phyloP scores from a whole-genome alignment of 1,139 yeast genomes.

The Pichia sp. region DNA sequence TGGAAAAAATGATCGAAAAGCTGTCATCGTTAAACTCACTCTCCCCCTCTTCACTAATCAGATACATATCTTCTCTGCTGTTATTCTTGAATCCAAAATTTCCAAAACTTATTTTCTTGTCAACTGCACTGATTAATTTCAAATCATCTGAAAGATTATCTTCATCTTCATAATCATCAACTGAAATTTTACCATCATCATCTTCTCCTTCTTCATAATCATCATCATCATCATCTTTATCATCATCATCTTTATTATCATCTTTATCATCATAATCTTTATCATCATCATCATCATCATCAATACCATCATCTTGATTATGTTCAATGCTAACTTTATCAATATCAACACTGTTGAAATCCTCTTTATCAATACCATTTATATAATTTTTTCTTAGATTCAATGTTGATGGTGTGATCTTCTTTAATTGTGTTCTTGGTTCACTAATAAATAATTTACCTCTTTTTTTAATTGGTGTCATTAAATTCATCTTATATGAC shows the following conservation, averaged over 20 bases:
- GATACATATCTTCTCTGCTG: constrained; percentile 1
- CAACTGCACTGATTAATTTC: constrained; percentile 1
- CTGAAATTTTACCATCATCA: neutral
- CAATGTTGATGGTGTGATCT: constrained; percentile 19
- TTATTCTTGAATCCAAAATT: neutral
- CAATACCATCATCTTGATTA: neutral
- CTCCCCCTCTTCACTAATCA: constrained; percentile 17
- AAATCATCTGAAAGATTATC: neutral
- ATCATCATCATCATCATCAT: neutral
- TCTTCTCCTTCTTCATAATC: neutral
- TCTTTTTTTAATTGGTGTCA: constrained; percentile 20
- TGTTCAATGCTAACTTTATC: neutral
- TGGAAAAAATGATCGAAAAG: constrained; percentile 5
- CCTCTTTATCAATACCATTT: neutral
- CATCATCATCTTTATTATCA: neutral
- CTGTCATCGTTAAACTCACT: constrained; percentile 11
- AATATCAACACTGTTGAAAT: neutral
- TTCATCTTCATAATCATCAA: neutral
- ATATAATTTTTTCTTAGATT: constrained; percentile 8
- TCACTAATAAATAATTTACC: constrained; percentile 20
- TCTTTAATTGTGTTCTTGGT: constrained; percentile 24
- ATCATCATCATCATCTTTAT: neutral
- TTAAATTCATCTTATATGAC: constrained; percentile 25
- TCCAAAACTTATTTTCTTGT: neutral
- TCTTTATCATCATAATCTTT: neutral